Conservation (phyloP, 306 rosid genomes). For the Adenanthera pavonina region DNA sequence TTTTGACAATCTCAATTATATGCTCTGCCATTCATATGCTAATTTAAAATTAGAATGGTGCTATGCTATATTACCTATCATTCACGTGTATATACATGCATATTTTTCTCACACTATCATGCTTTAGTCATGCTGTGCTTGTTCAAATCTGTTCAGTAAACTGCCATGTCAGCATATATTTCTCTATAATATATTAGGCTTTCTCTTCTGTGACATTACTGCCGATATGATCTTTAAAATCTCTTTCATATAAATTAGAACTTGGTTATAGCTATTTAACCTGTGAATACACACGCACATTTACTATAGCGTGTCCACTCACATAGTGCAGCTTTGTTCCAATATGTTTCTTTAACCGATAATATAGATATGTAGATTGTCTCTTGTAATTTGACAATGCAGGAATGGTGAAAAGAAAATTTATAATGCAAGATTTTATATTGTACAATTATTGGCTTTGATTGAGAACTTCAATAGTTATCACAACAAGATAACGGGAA, state of each 20-base stretch:
- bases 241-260: neutral
- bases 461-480: neutral
- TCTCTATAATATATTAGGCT: conserved; percentile 10
- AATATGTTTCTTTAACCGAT: conserved; percentile 11
- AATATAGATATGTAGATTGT: conserved; percentile 8
- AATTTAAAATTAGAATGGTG: conserved; percentile 28
- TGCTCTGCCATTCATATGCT: neutral
- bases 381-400: neutral
- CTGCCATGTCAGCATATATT: neutral
- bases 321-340: conserved; percentile 8
- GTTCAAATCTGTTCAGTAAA: neutral
- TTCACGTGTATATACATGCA: neutral
- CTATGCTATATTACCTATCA: neutral
- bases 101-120: neutral
- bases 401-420: neutral
- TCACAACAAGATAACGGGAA: neutral
- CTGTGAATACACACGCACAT: neutral
- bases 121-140: neutral
- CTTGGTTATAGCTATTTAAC: conserved; percentile 1
- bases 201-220: neutral
- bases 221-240: conserved; percentile 7
- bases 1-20: conserved; percentile 9
- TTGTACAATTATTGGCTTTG: neutral
- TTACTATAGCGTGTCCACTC: neutral
- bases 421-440: neutral